Conservation (phyloP, 495 filamentous ascomycete genomes). For the Tricharina praecox region DNA sequence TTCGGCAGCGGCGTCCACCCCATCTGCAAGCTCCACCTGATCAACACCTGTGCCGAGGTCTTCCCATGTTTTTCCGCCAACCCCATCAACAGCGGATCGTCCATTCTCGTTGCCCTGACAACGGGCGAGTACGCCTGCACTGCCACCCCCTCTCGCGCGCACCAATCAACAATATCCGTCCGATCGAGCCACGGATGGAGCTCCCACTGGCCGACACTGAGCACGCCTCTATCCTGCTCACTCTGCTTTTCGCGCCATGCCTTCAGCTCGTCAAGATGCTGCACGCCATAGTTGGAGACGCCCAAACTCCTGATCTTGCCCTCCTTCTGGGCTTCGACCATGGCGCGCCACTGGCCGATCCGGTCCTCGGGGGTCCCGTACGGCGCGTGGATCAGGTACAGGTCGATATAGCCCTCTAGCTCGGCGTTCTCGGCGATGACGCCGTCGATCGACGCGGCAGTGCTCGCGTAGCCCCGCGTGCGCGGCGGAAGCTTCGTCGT, state of each 20-base stretch:
- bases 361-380: slow-evolving; percentile 37
- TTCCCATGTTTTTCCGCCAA: slow-evolving; percentile 48
- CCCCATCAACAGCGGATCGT: slow-evolving; percentile 39
- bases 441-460: slow-evolving; percentile 35
- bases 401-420: slow-evolving; percentile 38
- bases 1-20: slow-evolving; percentile 61
- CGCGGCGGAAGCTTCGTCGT: slow-evolving; percentile 38
- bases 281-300: slow-evolving; percentile 40
- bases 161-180: slow-evolving; percentile 63
- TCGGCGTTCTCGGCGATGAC: slow-evolving; percentile 33
- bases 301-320: slow-evolving; percentile 39
- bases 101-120: slow-evolving; percentile 33
- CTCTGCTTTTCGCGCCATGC: slow-evolving; percentile 29
- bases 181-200: slow-evolving; percentile 76
- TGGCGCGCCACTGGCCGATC: slow-evolving; percentile 37
- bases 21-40: slow-evolving; percentile 51
- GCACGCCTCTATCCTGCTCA: slow-evolving; percentile 41
- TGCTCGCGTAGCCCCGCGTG: slow-evolving; percentile 33
- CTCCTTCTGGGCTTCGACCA: slow-evolving; percentile 38
- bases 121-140: slow-evolving; percentile 48
- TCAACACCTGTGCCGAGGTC: slow-evolving; percentile 48
- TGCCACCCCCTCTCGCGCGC: slow-evolving; percentile 46
- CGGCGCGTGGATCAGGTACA: slow-evolving; percentile 43
- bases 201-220: slow-evolving; percentile 77
- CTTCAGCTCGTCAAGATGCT: slow-evolving; percentile 36